These are phyloP conservation scores for Leccinum boreale DNA, from an alignment of 768 basidiomycete genomes.

Conservation along the genomic window DNA sequence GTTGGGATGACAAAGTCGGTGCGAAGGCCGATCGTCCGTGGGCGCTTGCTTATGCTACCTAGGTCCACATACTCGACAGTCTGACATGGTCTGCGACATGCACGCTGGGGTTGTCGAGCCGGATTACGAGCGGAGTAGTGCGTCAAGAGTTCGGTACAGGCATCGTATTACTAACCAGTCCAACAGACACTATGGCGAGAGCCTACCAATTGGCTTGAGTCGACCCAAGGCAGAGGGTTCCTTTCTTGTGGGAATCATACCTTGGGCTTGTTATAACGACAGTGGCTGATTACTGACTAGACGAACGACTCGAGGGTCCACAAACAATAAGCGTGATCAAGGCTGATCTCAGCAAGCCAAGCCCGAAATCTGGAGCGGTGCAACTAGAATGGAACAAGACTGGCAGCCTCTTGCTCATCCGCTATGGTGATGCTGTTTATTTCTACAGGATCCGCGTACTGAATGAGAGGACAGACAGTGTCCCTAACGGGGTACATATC, in stretches of 20 bases:
- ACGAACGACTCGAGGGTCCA: conserved; percentile 60
- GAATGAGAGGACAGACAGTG: conserved; percentile 44
- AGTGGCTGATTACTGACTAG: conserved; percentile 33
- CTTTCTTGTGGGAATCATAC: conserved; percentile 62
- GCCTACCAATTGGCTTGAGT: conserved; percentile 78
- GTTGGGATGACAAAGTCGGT: conserved; percentile 85
- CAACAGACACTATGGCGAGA: conserved; percentile 81
- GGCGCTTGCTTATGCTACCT: background rate
- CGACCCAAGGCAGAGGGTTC: conserved; percentile 82
- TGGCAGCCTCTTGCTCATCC: conserved; percentile 68
- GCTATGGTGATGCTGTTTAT: conserved; percentile 54
- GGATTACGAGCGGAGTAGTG: conserved; percentile 56
- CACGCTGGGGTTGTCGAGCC: conserved; percentile 58
- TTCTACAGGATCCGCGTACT: background rate
- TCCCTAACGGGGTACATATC: conserved; percentile 62
- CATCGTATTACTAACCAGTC: conserved; percentile 1
- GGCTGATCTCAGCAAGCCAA: conserved; percentile 57
- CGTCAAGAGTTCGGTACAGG: conserved; percentile 23
- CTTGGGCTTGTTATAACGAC: background rate
- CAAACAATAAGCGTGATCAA: conserved; percentile 49
- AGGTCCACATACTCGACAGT: conserved; percentile 77
- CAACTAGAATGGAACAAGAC: conserved; percentile 82
- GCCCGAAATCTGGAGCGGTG: conserved; percentile 62
- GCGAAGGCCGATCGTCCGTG: background rate
- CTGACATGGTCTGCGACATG: conserved; percentile 70